Base-by-base conservation (phyloP, 148 eudicot genomes). In the Chenopodium quinoa region DNA sequence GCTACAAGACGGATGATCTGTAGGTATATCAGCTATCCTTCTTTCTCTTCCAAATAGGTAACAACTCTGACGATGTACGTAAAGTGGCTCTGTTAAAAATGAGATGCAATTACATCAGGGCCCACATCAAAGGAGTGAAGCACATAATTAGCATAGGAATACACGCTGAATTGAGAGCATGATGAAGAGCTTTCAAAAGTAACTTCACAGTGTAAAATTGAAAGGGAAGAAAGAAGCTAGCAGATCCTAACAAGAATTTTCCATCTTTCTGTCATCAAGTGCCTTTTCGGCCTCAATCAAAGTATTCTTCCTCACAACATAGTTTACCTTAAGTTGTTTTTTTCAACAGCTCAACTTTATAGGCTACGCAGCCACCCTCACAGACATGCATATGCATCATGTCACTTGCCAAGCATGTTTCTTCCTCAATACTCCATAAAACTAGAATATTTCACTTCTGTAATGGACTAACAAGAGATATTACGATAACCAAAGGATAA, bases 1-100 rank as follows among this genome's bases (percentile, higher is more conserved):
- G 89, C 98, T 94, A 87, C 98, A 92, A 56, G 98, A 94, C 19
- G 98, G 97, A 76, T 94, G 98, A 80, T 91, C 98, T 50, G 97
- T 92, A 5, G 97, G 98, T 82, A 94, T 90, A 62, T 95, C 99
- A 63, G 98, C 99, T 64, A 95, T 90, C 90, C 97, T 95, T 81
- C 99, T 89, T 79, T 95, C 99, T 88, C 99, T 90, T 80, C 99
- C 98, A 73, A 95, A 95, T 25, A 95, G 92, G 88, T 95, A 95
- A 83, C 91, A 95, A 83, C 90, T 93, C 78, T 95, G 93, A 82
- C 97, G 97, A 88, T 95, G 99, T 66, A 95, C 93, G 72, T 95
- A 95, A 64, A 95, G 93, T 25, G 99, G 99, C 73, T 95, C 99
- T 93, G 93, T 84, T 44, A 84, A 87, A 65, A 78, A 77, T 48